These are phyloP conservation scores for Fusarium brevicatenulatum DNA, from an alignment of 2,329 filamentous ascomycete genomes.

Conservation along the genomic window DNA sequence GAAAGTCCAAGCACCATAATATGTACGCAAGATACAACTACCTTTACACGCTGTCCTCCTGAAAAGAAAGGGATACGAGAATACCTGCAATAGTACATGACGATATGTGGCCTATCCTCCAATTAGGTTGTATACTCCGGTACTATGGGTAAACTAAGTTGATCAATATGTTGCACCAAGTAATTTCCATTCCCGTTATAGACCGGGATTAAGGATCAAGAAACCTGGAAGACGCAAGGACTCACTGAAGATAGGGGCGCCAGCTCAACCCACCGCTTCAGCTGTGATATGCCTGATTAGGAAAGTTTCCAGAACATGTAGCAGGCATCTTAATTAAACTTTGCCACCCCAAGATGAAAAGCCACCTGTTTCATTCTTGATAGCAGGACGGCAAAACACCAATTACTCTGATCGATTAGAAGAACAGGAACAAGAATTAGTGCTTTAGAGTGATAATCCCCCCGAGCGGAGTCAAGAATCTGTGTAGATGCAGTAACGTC, in stretches of 20 bases:
- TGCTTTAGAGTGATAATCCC: neutral
- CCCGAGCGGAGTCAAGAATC: neutral
- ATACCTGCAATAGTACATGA: slow-evolving; percentile 13
- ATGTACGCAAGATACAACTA: neutral
- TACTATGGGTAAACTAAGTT: slow-evolving; percentile 27
- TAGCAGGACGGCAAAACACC: neutral
- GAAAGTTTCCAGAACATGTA: slow-evolving; percentile 15
- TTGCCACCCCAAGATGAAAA: neutral
- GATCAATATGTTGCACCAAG: slow-evolving; percentile 41
- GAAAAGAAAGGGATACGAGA: slow-evolving; percentile 21
- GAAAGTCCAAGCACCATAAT: neutral
- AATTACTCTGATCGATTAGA: neutral
- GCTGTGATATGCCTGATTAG: slow-evolving; percentile 10
- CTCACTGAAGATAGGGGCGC: slow-evolving; percentile 37
- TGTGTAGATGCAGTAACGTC: neutral
- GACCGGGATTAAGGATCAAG: slow-evolving; percentile 36
- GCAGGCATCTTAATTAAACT: slow-evolving; percentile 14
- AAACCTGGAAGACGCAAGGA: slow-evolving; percentile 11
- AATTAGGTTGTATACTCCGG: slow-evolving; percentile 37
- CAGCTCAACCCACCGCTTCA: slow-evolving; percentile 27
- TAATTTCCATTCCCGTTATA: slow-evolving; percentile 39
- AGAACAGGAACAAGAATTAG: neutral
- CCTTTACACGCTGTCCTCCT: slow-evolving; percentile 6
- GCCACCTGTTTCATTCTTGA: slow-evolving; percentile 1
- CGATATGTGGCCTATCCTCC: slow-evolving; percentile 15